Conservation (phyloP, 306 rosid genomes). For the Canavalia gladiata region DNA sequence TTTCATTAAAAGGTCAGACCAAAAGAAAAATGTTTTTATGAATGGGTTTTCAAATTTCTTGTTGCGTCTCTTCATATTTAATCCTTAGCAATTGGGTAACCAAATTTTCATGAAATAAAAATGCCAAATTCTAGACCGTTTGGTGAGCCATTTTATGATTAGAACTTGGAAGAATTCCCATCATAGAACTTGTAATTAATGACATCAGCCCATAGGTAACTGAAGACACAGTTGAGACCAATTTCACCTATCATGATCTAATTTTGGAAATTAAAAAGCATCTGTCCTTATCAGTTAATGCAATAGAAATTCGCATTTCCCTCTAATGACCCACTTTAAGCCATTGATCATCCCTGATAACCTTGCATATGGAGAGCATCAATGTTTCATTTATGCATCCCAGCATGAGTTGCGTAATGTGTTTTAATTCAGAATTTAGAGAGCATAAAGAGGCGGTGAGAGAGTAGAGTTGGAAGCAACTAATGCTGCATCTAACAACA, state of each 20-base stretch:
- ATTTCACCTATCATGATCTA: constrained; percentile 26
- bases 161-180: constrained; percentile 30
- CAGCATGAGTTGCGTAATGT: background rate
- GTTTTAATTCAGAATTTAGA: no score
- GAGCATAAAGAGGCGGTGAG: no score
- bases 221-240: constrained; percentile 31
- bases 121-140: constrained; percentile 28
- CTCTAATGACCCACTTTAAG: constrained; percentile 25
- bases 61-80: background rate
- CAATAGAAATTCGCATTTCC: constrained; percentile 11
- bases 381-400: constrained; percentile 16
- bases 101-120: constrained; percentile 11
- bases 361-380: background rate
- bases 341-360: background rate
- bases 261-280: background rate
- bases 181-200: constrained; percentile 32
- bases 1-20: background rate
- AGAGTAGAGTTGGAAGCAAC: background rate
- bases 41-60: background rate
- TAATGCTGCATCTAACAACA: constrained; percentile 43
- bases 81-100: constrained; percentile 8
- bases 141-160: constrained; percentile 44
- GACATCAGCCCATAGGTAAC: constrained; percentile 24
- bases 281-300: constrained; percentile 18
- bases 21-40: no score